Evolutionary conservation across 495 filamentous ascomycete species (phyloP), one percentile per base, ranked within the genome.

Genomic region (Stereocaulon alpinum): DNA sequence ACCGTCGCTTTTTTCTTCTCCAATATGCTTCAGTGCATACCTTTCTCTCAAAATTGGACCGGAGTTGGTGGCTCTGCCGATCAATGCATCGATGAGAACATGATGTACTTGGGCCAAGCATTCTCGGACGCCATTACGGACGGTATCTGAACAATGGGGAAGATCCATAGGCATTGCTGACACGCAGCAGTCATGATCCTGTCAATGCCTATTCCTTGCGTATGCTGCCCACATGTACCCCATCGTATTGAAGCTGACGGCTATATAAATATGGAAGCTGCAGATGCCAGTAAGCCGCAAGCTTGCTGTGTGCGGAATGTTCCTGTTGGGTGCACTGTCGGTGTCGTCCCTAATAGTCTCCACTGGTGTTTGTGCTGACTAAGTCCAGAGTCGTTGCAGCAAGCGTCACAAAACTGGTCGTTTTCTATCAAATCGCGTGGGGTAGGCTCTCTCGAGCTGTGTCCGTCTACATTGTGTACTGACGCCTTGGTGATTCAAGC

Each of bases 1-100:
- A 61, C 59, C 7, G 34, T 56, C 11, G 59, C 50, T 1, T 56
- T 61, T 51, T 61, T 61, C 43, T 44, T 47, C 10, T 51, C 59
- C 22, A 61, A 56, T 20, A 20, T 61, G n/a, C 32, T 56, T 12
- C 59, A 61, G 37, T 61, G 59, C 42, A 27, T 27, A 9, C 59
- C 59, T 1, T 37, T 61, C 22, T 56, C n/a, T 3, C 4, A 9
- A 12, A 61, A 61, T 41, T 61, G 59, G 59, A 56, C 17, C 10
- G 43, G 52, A 17, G n/a, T 56, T 14, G 32, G 20, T 15, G 29
- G 37, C 14, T 20, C 50, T 32, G 12, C 52, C n/a, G 59, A 43
- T 18, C 12, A 37, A 17, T 61, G 59, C 48, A 61, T 61, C 18
- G 10, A 56, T 15, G 40, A 37, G 14, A 29, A 17, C 2, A 40